Evolutionary conservation across 345 rosid species (phyloP).

Genomic region (Euphorbia pulcherrima): DNA sequence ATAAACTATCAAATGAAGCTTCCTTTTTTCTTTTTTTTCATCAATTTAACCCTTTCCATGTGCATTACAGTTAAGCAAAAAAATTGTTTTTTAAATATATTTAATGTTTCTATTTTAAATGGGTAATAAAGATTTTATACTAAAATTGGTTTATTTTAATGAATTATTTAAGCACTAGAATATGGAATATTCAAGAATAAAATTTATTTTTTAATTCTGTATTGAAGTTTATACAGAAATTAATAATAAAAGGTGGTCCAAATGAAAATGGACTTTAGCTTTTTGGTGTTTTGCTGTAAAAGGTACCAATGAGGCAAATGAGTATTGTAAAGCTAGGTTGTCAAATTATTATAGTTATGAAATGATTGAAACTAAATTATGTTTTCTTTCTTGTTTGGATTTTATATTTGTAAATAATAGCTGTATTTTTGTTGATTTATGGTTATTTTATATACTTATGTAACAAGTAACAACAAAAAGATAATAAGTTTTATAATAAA

Average conservation of each 20-base stretch:
- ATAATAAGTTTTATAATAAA: too few species aligned
- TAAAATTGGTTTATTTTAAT: not conserved
- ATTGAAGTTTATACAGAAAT: not conserved
- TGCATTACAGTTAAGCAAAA: not conserved
- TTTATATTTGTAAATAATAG: not conserved
- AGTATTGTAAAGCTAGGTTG: constrained; percentile 5
- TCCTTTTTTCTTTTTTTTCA: not conserved
- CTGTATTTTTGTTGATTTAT: not conserved
- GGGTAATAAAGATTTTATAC: not conserved
- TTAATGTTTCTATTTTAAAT: not conserved
- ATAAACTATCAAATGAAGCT: not conserved
- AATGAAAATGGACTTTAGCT: not conserved
- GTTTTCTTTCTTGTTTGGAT: not conserved
- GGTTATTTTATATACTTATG: not conserved
- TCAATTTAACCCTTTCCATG: not conserved
- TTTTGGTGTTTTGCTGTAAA: not conserved
- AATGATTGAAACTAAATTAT: not conserved
- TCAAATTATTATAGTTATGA: too few species aligned
- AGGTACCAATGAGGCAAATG: constrained; percentile 4
- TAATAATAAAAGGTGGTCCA: constrained; percentile 4
- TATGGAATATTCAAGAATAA: not conserved
- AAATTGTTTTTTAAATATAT: too few species aligned
- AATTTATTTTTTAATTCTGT: not conserved
- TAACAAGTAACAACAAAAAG: too few species aligned
- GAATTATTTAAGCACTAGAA: not conserved